A percentile compares a stretch with the other conserved stretches of the same genome.
Conservation (phyloP, 176 grass and related monocot species). For the Poa annua region DNA sequence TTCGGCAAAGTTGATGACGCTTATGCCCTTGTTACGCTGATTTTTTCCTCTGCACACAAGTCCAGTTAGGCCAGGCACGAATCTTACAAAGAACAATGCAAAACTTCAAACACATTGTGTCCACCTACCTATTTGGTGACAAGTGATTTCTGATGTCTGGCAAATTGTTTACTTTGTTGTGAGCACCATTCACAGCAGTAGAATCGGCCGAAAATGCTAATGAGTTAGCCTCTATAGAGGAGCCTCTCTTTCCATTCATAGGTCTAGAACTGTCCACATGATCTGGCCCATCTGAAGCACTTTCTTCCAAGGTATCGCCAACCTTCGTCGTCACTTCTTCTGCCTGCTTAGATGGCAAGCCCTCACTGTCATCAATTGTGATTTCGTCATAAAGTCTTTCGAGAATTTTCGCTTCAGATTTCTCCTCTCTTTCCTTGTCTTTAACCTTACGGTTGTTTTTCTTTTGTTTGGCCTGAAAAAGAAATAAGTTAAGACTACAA, state of each 20-base stretch:
- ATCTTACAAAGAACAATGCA: constrained; percentile 34
- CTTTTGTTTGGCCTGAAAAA: constrained; percentile 77
- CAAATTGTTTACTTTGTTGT: constrained; percentile 54
- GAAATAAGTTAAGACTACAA: constrained; percentile 18
- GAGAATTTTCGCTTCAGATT: constrained; percentile 53
- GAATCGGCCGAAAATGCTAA: constrained; percentile 55
- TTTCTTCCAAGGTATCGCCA: constrained; percentile 58
- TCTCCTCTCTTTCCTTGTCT: constrained; percentile 71
- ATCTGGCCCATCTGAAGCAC: constrained; percentile 65
- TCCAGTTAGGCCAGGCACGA: constrained; percentile 37
- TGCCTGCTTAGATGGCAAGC: constrained; percentile 42
- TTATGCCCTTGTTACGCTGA: constrained; percentile 65
- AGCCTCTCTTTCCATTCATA: constrained; percentile 59
- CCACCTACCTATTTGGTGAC: constrained; percentile 67
- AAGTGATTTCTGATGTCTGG: constrained; percentile 52
- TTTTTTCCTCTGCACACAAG: constrained; percentile 67
- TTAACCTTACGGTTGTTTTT: constrained; percentile 81
- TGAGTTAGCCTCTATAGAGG: constrained; percentile 48
- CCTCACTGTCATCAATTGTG: constrained; percentile 54
- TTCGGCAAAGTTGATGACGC: constrained; percentile 22
- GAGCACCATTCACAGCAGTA: constrained; percentile 44
- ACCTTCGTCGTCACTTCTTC: constrained; percentile 58
- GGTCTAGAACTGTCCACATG: constrained; percentile 46
- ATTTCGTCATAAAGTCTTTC: constrained; percentile 71
- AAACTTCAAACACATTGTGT: constrained; percentile 3